A percentile compares a stretch with the other conserved stretches of the same genome.
These are phyloP conservation scores for Clathrospora elynae DNA, from an alignment of 2,329 filamentous ascomycete genomes.

Conservation along the genomic window DNA sequence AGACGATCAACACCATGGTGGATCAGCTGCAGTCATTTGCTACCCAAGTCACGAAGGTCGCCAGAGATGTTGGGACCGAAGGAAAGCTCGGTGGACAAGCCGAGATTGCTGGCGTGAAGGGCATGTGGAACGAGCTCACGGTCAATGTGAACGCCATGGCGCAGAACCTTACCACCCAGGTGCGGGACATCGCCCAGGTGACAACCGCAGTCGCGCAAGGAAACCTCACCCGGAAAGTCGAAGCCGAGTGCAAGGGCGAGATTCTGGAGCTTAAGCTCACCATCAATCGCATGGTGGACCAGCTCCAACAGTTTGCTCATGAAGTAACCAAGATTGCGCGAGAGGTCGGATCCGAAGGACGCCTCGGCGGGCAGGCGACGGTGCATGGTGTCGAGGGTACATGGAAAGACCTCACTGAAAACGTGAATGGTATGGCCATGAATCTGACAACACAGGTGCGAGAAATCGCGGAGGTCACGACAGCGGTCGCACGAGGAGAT, in stretches of 20 bases:
- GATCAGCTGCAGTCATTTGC: conserved; percentile 69
- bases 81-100: conserved; percentile 68
- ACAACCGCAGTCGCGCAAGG: conserved; percentile 59
- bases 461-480: conserved; percentile 60
- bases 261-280: conserved; percentile 58
- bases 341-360: conserved; percentile 59
- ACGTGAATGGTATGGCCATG: conserved; percentile 61
- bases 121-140: conserved; percentile 70
- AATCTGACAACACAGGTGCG: conserved; percentile 59
- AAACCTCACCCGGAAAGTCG: conserved; percentile 58
- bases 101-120: conserved; percentile 67
- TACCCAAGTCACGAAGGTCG: conserved; percentile 68
- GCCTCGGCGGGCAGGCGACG: conserved; percentile 58
- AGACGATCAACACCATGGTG: conserved; percentile 77
- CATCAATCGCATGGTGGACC: conserved; percentile 61
- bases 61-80: conserved; percentile 67
- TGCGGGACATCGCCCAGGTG: conserved; percentile 59
- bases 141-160: conserved; percentile 61
- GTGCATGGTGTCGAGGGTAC: conserved; percentile 60
- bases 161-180: conserved; percentile 59
- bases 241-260: conserved; percentile 59
- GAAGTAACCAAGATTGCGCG: conserved; percentile 60
- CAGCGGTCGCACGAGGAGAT: conserved; percentile 58
- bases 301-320: conserved; percentile 58
- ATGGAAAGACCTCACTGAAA: conserved; percentile 61